A percentile compares a stretch with the other conserved stretches of the same genome.
phyloP scores from a whole-genome alignment of 2,329 filamentous ascomycete species.

The Penicillium polonicum region DNA sequence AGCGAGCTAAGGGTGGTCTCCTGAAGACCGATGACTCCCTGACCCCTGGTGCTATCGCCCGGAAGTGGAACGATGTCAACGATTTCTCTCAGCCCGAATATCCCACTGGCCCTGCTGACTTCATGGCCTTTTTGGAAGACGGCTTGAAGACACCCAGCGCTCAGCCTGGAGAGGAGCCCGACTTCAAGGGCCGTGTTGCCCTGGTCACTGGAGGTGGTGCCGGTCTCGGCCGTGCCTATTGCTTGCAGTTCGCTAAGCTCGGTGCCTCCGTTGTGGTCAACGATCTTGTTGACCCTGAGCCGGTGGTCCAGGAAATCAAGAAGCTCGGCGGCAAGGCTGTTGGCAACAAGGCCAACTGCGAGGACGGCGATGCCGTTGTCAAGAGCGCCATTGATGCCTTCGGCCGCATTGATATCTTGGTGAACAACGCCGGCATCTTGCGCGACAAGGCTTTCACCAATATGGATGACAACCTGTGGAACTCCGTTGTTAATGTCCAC shows the following conservation, averaged over 20 bases:
- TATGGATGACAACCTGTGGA: conserved; percentile 94
- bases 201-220: conserved; percentile 85
- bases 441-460: conserved; percentile 97
- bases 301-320: conserved; percentile 88
- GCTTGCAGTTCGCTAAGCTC: conserved; percentile 78
- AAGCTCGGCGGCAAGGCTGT: conserved; percentile 84
- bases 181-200: conserved; percentile 82
- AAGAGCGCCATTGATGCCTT: conserved; percentile 92
- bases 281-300: conserved; percentile 88
- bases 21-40: conserved; percentile 85
- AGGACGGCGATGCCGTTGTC: conserved; percentile 87
- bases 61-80: conserved; percentile 83
- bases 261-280: conserved; percentile 90
- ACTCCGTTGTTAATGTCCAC: conserved; percentile 88
- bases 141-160: conserved; percentile 75
- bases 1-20: conserved; percentile 83
- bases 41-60: conserved; percentile 81
- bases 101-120: conserved; percentile 82
- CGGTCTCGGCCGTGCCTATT: conserved; percentile 88
- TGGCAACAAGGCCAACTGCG: conserved; percentile 88
- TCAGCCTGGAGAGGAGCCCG: conserved; percentile 68
- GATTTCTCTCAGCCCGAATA: conserved; percentile 85
- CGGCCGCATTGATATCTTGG: conserved; percentile 87
- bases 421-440: conserved; percentile 98
- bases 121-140: conserved; percentile 79